Base-by-base conservation (phyloP, 2,329 filamentous ascomycete species). In the Volutella citrinella region DNA sequence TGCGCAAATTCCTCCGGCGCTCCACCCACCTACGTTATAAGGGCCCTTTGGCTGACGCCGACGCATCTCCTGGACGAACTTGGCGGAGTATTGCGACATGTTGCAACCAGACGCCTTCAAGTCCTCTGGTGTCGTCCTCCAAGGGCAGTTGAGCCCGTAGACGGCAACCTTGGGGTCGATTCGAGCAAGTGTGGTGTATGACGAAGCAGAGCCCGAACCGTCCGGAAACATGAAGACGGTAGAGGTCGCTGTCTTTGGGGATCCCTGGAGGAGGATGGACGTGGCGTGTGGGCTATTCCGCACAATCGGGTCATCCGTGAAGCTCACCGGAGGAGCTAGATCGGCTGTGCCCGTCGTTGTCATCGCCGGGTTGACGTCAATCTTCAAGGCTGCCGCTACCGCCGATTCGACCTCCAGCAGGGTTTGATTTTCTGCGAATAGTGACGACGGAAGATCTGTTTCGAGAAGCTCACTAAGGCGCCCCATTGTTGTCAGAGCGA, bases 1-100 rank as follows among this genome's bases (percentile, higher is more conserved):
- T 25, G 83, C 82, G 39, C 82, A 80, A 29, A 87, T 81, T 21
- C 84, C 84, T 17, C 84, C 85, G 2, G 82, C 84, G n/a, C 78
- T 85, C 84, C 84, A 89, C 16, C 85, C 85, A 12, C 78, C 75
- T 2, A 88, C 61, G 31, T 73, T 71, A 59, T 86, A 87, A 1
- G 82, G 80, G 0, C 84, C 84, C 15, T 66, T 52, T 4, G 82
- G 78, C 59, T 88, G 83, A 31, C 82, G 80, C 6, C 78, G 75
- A 59, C 79, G 81, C 60, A 88, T 84, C 61, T 87, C 83, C 5
- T 70, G 64, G 23, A 61, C 49, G 24, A 48, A 81, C 46, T 76
- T 67, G 30, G 46, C 46, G 3, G 49, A 42, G 7, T 49, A 31
- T 11, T 52, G 43, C 9, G 19, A 14, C 12, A 52, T 28, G 2